A percentile compares a stretch with the other conserved stretches of the same genome.
These are phyloP conservation scores for Aspergillus jensenii DNA, from an alignment of 2,329 filamentous ascomycete species.

Conservation along the genomic window DNA sequence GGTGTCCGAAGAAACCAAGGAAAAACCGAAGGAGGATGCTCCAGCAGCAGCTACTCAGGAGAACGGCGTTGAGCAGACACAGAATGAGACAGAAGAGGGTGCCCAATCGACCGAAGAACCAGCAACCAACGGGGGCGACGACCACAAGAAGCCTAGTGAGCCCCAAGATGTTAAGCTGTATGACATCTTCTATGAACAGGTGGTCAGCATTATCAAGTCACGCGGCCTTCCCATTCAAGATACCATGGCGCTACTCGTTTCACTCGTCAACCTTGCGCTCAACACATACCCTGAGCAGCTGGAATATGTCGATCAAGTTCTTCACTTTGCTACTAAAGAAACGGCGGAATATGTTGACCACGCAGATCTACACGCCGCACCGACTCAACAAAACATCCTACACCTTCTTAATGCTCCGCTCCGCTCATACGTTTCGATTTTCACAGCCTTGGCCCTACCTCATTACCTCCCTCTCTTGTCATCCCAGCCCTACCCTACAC, in stretches of 20 bases:
- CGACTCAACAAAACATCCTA: conserved; percentile 84
- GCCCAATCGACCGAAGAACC: conserved; percentile 22
- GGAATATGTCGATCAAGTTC: conserved; percentile 92
- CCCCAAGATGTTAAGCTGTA: conserved; percentile 79
- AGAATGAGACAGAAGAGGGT: conserved; percentile 25
- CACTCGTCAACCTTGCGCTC: conserved; percentile 85
- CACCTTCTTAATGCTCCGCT: conserved; percentile 88
- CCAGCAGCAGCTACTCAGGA: conserved; percentile 32
- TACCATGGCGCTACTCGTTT: conserved; percentile 90
- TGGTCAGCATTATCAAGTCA: conserved; percentile 87
- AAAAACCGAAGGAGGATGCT: conserved; percentile 36
- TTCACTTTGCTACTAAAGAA: conserved; percentile 84
- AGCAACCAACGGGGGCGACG: conserved; percentile 32
- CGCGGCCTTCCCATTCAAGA: conserved; percentile 92
- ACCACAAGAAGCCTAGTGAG: conserved; percentile 36
- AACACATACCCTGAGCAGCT: conserved; percentile 92
- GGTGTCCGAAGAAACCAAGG: conserved; percentile 60
- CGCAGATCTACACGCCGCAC: conserved; percentile 86
- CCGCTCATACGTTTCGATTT: conserved; percentile 86
- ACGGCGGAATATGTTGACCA: conserved; percentile 88
- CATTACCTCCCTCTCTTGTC: conserved; percentile 88
- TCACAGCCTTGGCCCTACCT: conserved; percentile 91
- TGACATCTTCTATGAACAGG: conserved; percentile 95
- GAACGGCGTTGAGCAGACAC: conserved; percentile 38
- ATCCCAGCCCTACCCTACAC: conserved; percentile 87